These are phyloP conservation scores for Irpex sp. DNA, from an alignment of 1,284 basidiomycete genomes.

Conservation along the genomic window DNA sequence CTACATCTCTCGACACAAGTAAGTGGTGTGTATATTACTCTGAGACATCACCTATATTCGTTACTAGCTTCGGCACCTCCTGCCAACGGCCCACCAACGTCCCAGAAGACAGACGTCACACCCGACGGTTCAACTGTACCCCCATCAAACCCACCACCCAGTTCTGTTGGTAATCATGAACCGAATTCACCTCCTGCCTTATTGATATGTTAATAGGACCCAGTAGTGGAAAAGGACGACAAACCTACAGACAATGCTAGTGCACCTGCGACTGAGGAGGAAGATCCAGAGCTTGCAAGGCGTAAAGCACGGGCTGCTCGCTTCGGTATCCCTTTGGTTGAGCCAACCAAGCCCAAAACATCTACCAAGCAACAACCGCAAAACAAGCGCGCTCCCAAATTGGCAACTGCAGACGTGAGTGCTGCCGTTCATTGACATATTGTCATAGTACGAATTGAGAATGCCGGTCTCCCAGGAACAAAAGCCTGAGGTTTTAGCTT, in stretches of 20 bases:
- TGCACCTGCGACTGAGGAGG: slow-evolving; percentile 13
- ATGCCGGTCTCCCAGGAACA: slow-evolving; percentile 29
- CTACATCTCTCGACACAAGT: background rate
- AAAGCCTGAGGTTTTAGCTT: slow-evolving; percentile 34
- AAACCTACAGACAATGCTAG: slow-evolving; percentile 4
- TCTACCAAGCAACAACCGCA: slow-evolving; percentile 9
- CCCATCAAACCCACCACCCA: background rate
- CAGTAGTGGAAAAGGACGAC: background rate
- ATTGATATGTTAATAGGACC: background rate
- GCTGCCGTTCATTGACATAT: background rate
- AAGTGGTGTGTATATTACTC: background rate
- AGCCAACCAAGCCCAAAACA: slow-evolving; percentile 25
- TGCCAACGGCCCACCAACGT: background rate
- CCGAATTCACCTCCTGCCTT: background rate
- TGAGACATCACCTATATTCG: background rate
- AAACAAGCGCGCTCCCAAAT: slow-evolving; percentile 14
- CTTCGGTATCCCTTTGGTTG: slow-evolving; percentile 62
- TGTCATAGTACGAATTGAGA: background rate
- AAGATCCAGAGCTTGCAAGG: slow-evolving; percentile 49
- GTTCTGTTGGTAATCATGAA: slow-evolving; percentile 2
- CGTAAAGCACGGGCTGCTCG: slow-evolving; percentile 59
- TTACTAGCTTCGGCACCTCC: background rate
- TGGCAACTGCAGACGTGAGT: slow-evolving; percentile 4
- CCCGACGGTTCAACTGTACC: background rate
- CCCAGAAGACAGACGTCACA: background rate